Conservation (phyloP, 805 yeast genomes). For the Candida nonsorbophila region DNA sequence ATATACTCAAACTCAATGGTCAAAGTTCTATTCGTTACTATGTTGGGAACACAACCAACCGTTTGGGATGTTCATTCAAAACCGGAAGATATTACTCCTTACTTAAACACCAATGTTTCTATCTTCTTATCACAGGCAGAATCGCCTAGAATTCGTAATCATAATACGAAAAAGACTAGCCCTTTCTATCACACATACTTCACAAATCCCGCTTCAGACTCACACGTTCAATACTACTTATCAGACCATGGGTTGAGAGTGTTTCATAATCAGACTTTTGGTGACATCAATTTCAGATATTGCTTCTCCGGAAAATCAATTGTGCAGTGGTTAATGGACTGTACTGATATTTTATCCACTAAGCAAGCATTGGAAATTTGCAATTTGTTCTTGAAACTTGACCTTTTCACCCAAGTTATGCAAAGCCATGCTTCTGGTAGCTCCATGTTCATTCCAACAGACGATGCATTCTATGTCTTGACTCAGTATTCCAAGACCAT, state of each 20-base stretch:
- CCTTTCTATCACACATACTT: slow-evolving; percentile 76
- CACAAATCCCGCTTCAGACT: slow-evolving; percentile 84
- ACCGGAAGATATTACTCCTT: no score
- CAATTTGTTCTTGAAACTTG: slow-evolving; percentile 41
- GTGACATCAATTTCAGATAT: slow-evolving; percentile 16
- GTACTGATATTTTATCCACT: slow-evolving; percentile 62
- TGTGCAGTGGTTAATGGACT: slow-evolving; percentile 86
- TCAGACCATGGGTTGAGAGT: slow-evolving; percentile 62
- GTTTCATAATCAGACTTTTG: slow-evolving; percentile 38
- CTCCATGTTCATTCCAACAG: no score
- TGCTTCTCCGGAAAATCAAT: slow-evolving; percentile 72
- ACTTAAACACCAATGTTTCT: slow-evolving; percentile 57
- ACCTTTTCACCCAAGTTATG: slow-evolving; percentile 24
- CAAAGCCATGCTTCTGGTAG: no score
- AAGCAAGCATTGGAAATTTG: slow-evolving; percentile 53
- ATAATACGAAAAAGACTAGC: slow-evolving; percentile 45
- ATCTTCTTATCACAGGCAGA: slow-evolving; percentile 62
- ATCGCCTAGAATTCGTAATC: slow-evolving; percentile 64
- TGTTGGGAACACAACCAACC: slow-evolving; percentile 67
- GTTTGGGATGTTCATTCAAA: slow-evolving; percentile 57
- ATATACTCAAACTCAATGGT: slow-evolving; percentile 59
- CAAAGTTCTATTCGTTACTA: slow-evolving; percentile 53
- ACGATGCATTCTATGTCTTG: slow-evolving; percentile 5
- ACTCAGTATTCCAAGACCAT: no score
- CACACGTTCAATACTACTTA: slow-evolving; percentile 74